These are phyloP conservation scores for Oryza nivara DNA, from an alignment of 176 grass and related monocot species.

Conservation along the genomic window DNA sequence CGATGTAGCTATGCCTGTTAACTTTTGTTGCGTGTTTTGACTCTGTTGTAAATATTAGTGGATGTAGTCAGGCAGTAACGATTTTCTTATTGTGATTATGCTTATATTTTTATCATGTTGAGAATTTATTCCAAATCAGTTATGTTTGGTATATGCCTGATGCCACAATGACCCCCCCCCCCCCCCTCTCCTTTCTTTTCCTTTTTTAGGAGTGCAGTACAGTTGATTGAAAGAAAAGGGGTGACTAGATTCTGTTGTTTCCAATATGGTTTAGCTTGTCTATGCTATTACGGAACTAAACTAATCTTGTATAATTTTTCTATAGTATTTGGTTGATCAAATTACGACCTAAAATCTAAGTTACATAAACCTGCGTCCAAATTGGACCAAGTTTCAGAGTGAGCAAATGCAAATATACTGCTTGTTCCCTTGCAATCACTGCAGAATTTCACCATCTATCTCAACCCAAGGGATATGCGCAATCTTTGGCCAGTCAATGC, in stretches of 20 bases:
- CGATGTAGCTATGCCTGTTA: not conserved
- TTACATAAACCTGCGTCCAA: slow-evolving; percentile 10
- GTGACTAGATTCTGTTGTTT: slow-evolving; percentile 5
- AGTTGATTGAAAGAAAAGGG: not conserved
- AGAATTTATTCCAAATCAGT: no score
- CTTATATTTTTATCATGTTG: not conserved
- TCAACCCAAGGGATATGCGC: slow-evolving; percentile 44
- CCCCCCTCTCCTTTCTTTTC: not conserved
- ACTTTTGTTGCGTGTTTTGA: not conserved
- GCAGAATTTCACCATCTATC: slow-evolving; percentile 49
- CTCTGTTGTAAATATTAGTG: slow-evolving; percentile 7
- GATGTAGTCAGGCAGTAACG: not conserved
- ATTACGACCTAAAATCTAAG: not conserved
- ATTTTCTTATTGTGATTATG: slow-evolving; percentile 7
- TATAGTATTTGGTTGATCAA: not conserved
- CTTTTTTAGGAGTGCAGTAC: not conserved
- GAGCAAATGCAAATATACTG: slow-evolving; percentile 21
- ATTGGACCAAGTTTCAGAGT: not conserved
- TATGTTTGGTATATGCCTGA: no score
- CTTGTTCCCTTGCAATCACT: not conserved
- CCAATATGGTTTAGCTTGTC: slow-evolving; percentile 1
- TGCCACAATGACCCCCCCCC: not conserved
- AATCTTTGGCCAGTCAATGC: slow-evolving; percentile 44
- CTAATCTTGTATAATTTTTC: not conserved
- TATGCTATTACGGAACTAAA: not conserved